Conservation (phyloP, 768 basidiomycete species). For the Tulasnella sp. region DNA sequence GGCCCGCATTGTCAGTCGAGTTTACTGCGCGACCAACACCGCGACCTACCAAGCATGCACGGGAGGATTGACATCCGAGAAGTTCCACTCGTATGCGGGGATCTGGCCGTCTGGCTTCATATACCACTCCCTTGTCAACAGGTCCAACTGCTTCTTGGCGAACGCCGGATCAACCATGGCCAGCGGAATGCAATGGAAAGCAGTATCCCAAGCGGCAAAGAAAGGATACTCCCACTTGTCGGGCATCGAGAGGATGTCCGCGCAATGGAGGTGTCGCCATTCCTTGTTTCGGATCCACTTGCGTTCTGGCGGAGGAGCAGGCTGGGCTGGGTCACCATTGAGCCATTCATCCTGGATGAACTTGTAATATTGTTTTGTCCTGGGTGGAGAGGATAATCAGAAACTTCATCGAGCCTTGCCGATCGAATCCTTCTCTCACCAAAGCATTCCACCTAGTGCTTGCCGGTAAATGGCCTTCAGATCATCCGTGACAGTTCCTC, state of each 20-base stretch:
- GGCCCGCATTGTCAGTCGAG: not conserved
- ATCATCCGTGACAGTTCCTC: conserved; percentile 86
- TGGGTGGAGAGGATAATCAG: conserved; percentile 23
- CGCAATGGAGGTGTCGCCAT: conserved; percentile 94
- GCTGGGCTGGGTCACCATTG: conserved; percentile 91
- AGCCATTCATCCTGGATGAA: conserved; percentile 97
- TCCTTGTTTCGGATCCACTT: conserved; percentile 87
- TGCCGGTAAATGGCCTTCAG: conserved; percentile 95
- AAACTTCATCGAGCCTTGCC: not conserved
- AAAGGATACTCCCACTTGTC: conserved; percentile 99
- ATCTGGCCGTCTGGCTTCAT: conserved; percentile 98
- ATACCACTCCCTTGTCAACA: conserved; percentile 98
- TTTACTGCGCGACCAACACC: not conserved
- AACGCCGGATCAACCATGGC: conserved; percentile 93
- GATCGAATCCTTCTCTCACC: conserved; percentile 43
- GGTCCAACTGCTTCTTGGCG: conserved; percentile 95
- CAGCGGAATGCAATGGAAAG: conserved; percentile 98
- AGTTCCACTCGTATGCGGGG: conserved; percentile 99
- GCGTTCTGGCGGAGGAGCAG: conserved; percentile 85
- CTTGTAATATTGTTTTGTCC: conserved; percentile 92
- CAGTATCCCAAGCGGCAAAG: conserved; percentile 97
- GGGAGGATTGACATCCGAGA: conserved; percentile 95
- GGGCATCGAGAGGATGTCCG: conserved; percentile 97
- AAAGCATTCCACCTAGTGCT: conserved; percentile 93
- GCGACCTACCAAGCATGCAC: conserved; percentile 87